A percentile compares a stretch with the other conserved stretches of the same genome.
Evolutionary conservation across 2,329 filamentous ascomycete genomes (phyloP).

Genomic region (Macrophomina phaseolina): DNA sequence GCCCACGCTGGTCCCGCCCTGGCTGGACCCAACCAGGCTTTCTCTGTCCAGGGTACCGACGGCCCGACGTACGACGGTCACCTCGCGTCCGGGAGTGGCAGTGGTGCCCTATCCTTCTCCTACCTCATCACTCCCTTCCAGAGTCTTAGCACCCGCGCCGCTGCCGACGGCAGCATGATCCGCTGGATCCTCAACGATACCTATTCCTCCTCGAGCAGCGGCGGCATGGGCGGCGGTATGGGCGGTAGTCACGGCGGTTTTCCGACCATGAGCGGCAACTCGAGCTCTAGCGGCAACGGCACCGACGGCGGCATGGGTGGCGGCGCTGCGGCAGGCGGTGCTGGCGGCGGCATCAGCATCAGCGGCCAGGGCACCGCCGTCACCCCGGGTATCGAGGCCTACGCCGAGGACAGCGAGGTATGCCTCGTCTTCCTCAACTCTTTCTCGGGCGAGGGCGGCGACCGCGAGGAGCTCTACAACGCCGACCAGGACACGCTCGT

Average conservation of each 20-base stretch:
- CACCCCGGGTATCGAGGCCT: conserved; percentile 13
- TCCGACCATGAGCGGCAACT: conserved; percentile 1
- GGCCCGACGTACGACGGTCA: conserved; percentile 64
- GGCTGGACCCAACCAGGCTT: conserved; percentile 66
- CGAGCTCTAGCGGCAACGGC: conserved; percentile 4
- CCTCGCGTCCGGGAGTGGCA: conserved; percentile 86
- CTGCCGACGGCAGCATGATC: conserved; percentile 44
- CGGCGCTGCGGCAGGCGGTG: neutral
- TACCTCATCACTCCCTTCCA: conserved; percentile 53
- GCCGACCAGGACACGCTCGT: conserved; percentile 57
- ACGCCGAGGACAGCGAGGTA: conserved; percentile 18
- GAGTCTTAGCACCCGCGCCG: conserved; percentile 47
- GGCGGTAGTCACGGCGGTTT: neutral
- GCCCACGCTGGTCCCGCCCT: conserved; percentile 49
- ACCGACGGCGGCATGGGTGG: neutral
- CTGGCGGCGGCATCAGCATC: conserved; percentile 11
- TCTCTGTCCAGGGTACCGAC: conserved; percentile 73
- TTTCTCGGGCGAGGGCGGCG: conserved; percentile 14
- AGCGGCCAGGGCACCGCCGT: conserved; percentile 19
- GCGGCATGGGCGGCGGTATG: neutral
- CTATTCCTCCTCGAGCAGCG: conserved; percentile 10
- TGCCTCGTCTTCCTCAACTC: conserved; percentile 29
- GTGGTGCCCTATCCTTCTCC: conserved; percentile 78
- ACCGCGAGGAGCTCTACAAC: conserved; percentile 22
- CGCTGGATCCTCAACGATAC: conserved; percentile 26